These are phyloP conservation scores for Zygoascus ofunaensis DNA, from an alignment of 805 yeast genomes.

Conservation along the genomic window DNA sequence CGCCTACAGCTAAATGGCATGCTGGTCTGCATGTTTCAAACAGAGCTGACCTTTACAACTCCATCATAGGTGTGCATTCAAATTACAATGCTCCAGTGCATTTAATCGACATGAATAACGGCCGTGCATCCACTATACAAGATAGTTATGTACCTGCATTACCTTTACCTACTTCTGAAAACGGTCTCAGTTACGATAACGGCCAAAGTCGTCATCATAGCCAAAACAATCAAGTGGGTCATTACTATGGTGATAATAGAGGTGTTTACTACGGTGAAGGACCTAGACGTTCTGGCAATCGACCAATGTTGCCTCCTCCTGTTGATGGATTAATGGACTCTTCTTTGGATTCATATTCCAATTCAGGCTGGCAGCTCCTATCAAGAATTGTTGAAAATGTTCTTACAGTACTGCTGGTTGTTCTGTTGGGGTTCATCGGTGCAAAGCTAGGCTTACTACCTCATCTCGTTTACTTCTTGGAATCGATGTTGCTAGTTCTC, in stretches of 20 bases:
- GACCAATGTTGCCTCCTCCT: not conserved
- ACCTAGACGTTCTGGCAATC: not conserved
- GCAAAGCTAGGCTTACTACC: slow-evolving; percentile 20
- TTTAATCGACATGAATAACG: not conserved
- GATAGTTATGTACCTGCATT: slow-evolving; percentile 6
- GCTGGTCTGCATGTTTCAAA: slow-evolving; percentile 25
- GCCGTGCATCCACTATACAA: not conserved
- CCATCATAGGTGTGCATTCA: slow-evolving; percentile 22
- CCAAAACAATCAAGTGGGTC: slow-evolving; percentile 7
- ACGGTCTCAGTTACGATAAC: not conserved
- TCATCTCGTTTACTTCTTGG: slow-evolving; percentile 18
- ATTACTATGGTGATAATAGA: slow-evolving; percentile 4
- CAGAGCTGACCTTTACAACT: slow-evolving; percentile 7
- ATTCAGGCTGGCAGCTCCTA: slow-evolving; percentile 8
- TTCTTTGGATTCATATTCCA: not conserved
- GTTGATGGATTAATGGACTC: not conserved
- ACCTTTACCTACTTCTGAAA: slow-evolving; percentile 1
- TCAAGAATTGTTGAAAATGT: slow-evolving; percentile 33
- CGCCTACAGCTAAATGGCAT: slow-evolving; percentile 59
- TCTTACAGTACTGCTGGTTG: slow-evolving; percentile 29
- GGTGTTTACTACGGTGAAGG: not conserved
- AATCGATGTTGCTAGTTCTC: slow-evolving; percentile 10
- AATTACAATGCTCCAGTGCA: not conserved
- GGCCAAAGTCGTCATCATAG: not conserved
- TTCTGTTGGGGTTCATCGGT: slow-evolving; percentile 21